A percentile compares a stretch with the other conserved stretches of the same genome.
Evolutionary conservation across 2,329 filamentous ascomycete genomes (phyloP).

Genomic region (Truncatella angustata): DNA sequence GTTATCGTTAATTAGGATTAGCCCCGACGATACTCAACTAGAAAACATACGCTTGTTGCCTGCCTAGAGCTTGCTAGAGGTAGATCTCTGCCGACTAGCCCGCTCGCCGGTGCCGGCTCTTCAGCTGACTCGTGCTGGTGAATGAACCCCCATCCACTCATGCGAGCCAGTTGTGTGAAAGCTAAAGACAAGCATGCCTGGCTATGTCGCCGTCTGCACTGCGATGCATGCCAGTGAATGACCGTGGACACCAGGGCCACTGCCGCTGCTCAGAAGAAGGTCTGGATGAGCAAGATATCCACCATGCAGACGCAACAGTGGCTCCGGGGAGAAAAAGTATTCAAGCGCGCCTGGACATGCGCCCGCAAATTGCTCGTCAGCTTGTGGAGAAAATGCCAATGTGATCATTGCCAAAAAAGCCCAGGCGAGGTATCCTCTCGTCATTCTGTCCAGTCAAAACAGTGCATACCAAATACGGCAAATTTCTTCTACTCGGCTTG

Average conservation of each 20-base stretch:
- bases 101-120: constrained; percentile 14
- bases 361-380: constrained; percentile 7
- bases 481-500: constrained; percentile 11
- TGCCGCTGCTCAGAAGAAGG: background rate
- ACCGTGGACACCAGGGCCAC: too few relatives aligned
- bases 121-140: constrained; percentile 13
- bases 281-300: background rate
- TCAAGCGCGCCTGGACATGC: too few relatives aligned
- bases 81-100: constrained; percentile 12
- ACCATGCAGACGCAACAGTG: background rate
- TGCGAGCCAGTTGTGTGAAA: background rate
- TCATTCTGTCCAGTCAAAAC: background rate
- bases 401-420: background rate
- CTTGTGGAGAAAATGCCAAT: constrained; percentile 6
- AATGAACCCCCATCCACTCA: background rate
- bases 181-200: background rate
- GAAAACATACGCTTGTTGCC: constrained; percentile 7
- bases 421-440: background rate
- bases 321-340: background rate
- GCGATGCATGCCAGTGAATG: too few relatives aligned
- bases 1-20: constrained; percentile 9
- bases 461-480: constrained; percentile 3
- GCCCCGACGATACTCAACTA: constrained; percentile 9
- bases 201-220: background rate
- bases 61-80: constrained; percentile 12